Percentiles rank a stretch among this genome's conserved stretches.
phyloP scores from a whole-genome alignment of 169 alveolate genomes.

The Plasmodium falciparum region DNA sequence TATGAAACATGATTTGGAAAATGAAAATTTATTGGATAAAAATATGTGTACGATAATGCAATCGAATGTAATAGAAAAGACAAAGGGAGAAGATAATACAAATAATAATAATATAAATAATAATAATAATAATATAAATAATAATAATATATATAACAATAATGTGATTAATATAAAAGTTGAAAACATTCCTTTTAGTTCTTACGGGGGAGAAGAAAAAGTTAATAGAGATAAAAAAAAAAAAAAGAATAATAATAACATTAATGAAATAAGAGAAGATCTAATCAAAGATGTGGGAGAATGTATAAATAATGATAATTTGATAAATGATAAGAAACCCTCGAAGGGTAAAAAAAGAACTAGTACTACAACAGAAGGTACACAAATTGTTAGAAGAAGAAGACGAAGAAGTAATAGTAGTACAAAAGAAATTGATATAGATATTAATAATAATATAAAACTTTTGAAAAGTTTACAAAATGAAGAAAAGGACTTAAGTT shows the following conservation, averaged over 20 bases:
- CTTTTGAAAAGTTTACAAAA: no score
- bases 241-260: background rate
- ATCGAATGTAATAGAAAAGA: background rate
- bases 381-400: no score
- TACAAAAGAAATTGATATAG: no score
- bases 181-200: background rate
- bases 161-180: background rate
- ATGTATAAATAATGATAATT: background rate
- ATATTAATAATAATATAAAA: no score
- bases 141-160: background rate
- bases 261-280: background rate
- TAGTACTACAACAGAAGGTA: no score
- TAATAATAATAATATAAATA: background rate
- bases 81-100: background rate
- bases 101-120: background rate
- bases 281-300: background rate
- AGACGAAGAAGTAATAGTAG: no score
- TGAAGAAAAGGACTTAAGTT: no score
- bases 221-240: background rate
- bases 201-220: background rate
- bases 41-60: background rate
- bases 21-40: background rate
- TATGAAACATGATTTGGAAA: background rate
- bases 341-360: no score
- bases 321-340: background rate